A percentile compares a stretch with the other conserved stretches of the same genome.
Conservation (phyloP, 2,329 filamentous ascomycete species). For the Myriosclerotinia scirpicola region DNA sequence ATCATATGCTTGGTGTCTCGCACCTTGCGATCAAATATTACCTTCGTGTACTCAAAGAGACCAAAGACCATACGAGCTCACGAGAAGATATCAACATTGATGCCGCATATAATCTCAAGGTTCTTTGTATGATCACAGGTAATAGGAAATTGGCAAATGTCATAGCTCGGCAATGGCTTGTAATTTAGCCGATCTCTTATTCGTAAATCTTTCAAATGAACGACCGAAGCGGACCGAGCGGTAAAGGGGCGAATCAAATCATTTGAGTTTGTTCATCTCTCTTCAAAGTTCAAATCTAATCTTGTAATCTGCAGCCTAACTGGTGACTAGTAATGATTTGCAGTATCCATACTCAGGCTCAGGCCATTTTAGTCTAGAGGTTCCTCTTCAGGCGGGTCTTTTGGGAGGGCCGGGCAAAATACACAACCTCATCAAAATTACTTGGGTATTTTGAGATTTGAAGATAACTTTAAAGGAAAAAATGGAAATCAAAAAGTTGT, state of each 20-base stretch:
- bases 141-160: constrained; percentile 59
- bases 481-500: too few relatives aligned
- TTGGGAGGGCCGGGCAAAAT: too few relatives aligned
- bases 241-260: constrained; percentile 5
- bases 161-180: constrained; percentile 61
- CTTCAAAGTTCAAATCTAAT: background rate
- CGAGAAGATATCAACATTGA: constrained; percentile 64
- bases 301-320: constrained; percentile 6
- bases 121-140: constrained; percentile 63
- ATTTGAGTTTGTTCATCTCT: constrained; percentile 6
- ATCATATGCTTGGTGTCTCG: constrained; percentile 71
- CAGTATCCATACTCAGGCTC: background rate
- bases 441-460: too few relatives aligned
- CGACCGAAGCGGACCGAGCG: background rate
- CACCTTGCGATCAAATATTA: constrained; percentile 76
- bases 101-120: constrained; percentile 73
- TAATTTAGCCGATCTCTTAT: constrained; percentile 29
- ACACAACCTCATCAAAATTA: too few relatives aligned
- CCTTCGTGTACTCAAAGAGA: constrained; percentile 48
- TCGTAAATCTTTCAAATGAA: background rate
- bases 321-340: background rate
- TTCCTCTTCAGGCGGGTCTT: too few relatives aligned
- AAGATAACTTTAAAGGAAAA: too few relatives aligned
- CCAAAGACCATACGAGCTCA: constrained; percentile 26
- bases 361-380: too few relatives aligned